A percentile compares a stretch with the other conserved stretches of the same genome.
These are phyloP conservation scores for Eutypa lata DNA, from an alignment of 2,329 filamentous ascomycete genomes.

Conservation along the genomic window DNA sequence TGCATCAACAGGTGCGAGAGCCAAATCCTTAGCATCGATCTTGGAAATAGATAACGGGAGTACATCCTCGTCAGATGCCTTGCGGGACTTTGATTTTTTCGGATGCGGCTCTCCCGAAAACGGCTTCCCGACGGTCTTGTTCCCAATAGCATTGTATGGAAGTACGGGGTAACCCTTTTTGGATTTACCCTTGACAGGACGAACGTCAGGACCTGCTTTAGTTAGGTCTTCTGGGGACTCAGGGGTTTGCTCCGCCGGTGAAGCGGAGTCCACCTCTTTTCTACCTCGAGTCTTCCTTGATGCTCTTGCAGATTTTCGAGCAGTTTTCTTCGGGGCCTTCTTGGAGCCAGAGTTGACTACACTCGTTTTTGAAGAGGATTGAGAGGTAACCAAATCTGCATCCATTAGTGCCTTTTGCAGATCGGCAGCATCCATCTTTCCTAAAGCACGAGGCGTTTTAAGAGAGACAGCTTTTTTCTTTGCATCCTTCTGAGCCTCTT, in stretches of 20 bases:
- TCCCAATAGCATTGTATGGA: background rate
- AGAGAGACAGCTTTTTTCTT: too few species aligned
- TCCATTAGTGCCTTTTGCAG: background rate
- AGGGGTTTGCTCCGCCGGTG: too few species aligned
- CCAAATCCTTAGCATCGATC: slow-evolving; percentile 24
- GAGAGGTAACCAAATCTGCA: background rate
- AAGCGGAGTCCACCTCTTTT: background rate
- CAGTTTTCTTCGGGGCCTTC: background rate
- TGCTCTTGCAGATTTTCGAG: too few species aligned
- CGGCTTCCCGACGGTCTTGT: slow-evolving; percentile 6
- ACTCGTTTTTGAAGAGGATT: too few species aligned
- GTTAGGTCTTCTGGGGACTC: background rate
- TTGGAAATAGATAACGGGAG: slow-evolving; percentile 14
- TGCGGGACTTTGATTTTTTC: background rate
- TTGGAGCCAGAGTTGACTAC: too few species aligned
- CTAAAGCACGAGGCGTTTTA: background rate
- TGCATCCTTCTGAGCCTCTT: background rate
- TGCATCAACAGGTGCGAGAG: slow-evolving; percentile 30
- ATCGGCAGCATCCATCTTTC: background rate
- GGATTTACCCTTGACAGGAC: background rate
- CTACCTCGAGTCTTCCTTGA: background rate
- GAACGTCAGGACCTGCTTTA: background rate
- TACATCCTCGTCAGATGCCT: slow-evolving; percentile 1
- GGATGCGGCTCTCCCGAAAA: background rate
- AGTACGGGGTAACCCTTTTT: too few species aligned